A percentile compares a stretch with the other conserved stretches of the same genome.
Conservation (phyloP, 1,284 basidiomycete species). For the Inonotus hispidus region DNA sequence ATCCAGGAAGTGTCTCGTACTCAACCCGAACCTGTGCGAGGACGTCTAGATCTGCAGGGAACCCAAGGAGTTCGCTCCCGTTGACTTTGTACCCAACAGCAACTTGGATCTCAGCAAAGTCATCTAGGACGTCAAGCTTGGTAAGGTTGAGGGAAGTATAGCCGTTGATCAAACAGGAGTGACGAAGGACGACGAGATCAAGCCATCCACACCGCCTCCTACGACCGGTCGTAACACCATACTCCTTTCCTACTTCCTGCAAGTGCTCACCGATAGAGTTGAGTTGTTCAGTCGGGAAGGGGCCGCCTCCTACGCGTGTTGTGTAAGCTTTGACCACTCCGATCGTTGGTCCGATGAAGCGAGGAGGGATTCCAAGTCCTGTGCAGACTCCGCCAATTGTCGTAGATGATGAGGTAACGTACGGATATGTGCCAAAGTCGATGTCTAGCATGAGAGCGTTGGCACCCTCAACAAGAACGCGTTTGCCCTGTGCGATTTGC, state of each 20-base stretch:
- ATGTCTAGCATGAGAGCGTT: slow-evolving; percentile 98
- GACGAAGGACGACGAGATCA: slow-evolving; percentile 91
- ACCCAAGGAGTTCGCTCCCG: slow-evolving; percentile 75
- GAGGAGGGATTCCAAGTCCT: slow-evolving; percentile 91
- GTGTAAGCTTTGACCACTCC: slow-evolving; percentile 99
- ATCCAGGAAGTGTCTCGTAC: slow-evolving; percentile 91
- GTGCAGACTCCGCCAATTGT: slow-evolving; percentile 94
- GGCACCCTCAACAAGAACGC: slow-evolving; percentile 91
- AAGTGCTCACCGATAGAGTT: slow-evolving; percentile 83
- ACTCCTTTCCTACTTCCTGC: slow-evolving; percentile 93
- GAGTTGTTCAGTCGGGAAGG: slow-evolving; percentile 95
- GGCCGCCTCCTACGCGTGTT: slow-evolving; percentile 94
- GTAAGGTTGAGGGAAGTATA: slow-evolving; percentile 94
- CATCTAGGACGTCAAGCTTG: slow-evolving; percentile 92
- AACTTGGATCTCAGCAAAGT: slow-evolving; percentile 85
- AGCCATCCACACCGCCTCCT: slow-evolving; percentile 95
- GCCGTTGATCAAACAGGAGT: slow-evolving; percentile 93
- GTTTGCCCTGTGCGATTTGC: slow-evolving; percentile 72
- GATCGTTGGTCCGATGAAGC: slow-evolving; percentile 76
- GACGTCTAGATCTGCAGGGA: slow-evolving; percentile 89
- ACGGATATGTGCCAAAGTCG: slow-evolving; percentile 97
- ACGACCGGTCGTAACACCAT: slow-evolving; percentile 89
- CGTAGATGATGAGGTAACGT: slow-evolving; percentile 92
- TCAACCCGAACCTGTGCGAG: slow-evolving; percentile 81
- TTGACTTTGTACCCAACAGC: slow-evolving; percentile 78